Percentiles rank a stretch among this genome's conserved stretches.
These are phyloP conservation scores for Stagonosporopsis chrysanthemi DNA, from an alignment of 2,329 filamentous ascomycete genomes.

Conservation along the genomic window DNA sequence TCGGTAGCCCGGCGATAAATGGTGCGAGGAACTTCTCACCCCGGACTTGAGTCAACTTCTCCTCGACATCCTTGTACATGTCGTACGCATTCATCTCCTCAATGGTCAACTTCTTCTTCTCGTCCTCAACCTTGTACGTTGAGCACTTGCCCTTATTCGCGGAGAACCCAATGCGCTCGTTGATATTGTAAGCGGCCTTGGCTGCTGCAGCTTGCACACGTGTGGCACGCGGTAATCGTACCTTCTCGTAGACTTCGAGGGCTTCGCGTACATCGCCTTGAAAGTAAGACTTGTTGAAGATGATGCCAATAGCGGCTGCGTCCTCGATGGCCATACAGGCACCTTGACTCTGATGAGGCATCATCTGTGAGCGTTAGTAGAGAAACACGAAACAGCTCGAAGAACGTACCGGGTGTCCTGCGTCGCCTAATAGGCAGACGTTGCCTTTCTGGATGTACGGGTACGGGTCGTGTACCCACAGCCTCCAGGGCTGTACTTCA, in stretches of 20 bases:
- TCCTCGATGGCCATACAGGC: slow-evolving; percentile 75
- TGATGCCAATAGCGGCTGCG: slow-evolving; percentile 67
- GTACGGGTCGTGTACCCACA: slow-evolving; percentile 72
- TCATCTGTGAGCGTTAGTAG: slow-evolving; percentile 57
- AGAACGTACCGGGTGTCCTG: slow-evolving; percentile 65
- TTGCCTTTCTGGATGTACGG: slow-evolving; percentile 61
- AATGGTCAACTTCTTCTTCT: slow-evolving; percentile 69
- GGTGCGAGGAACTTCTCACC: slow-evolving; percentile 16
- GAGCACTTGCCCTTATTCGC: slow-evolving; percentile 62
- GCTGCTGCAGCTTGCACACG: slow-evolving; percentile 50
- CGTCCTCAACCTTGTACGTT: slow-evolving; percentile 68
- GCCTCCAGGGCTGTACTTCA: slow-evolving; percentile 70
- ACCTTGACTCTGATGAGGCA: slow-evolving; percentile 74
- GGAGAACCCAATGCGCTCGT: slow-evolving; percentile 59
- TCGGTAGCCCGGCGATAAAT: slow-evolving; percentile 15
- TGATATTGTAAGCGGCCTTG: slow-evolving; percentile 49
- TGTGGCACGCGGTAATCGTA: slow-evolving; percentile 49
- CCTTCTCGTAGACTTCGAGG: slow-evolving; percentile 46
- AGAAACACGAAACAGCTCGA: not conserved
- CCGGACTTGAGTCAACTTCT: slow-evolving; percentile 18
- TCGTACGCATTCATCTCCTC: slow-evolving; percentile 70
- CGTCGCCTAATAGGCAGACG: slow-evolving; percentile 69
- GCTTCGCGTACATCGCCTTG: slow-evolving; percentile 43
- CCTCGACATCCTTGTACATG: slow-evolving; percentile 34
- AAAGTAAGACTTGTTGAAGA: slow-evolving; percentile 62